These are phyloP conservation scores for Debaryomyces castellii DNA, from an alignment of 805 yeast species.

Conservation along the genomic window DNA sequence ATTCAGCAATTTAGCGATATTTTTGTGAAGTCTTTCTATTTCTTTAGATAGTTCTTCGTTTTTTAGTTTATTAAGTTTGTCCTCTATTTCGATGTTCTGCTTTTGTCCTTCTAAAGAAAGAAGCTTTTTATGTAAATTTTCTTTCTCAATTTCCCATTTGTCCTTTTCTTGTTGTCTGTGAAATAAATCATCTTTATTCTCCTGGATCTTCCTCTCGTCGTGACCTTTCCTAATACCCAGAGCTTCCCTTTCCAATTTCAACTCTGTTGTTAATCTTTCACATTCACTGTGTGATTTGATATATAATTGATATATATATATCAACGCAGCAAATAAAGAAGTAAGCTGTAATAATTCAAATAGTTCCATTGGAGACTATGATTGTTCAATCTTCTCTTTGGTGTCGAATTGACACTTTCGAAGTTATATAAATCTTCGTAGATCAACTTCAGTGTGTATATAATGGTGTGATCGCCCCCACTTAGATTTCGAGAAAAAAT, in stretches of 20 bases:
- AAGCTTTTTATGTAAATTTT: background rate
- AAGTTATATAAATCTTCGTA: background rate
- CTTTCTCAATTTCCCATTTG: background rate
- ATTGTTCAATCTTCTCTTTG: background rate
- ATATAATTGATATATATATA: background rate
- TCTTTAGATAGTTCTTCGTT: background rate
- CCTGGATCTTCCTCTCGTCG: background rate
- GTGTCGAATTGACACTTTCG: background rate
- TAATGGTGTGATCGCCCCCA: background rate
- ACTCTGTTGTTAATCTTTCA: background rate
- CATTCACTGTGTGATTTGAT: background rate
- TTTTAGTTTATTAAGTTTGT: background rate
- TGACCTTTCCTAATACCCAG: background rate
- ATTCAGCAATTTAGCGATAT: background rate
- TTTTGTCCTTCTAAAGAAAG: background rate
- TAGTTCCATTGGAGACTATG: background rate
- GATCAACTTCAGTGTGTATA: background rate
- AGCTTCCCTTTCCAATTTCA: background rate
- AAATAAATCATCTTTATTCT: background rate
- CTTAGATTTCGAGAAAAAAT: background rate
- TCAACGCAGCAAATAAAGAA: background rate
- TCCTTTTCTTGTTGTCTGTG: background rate
- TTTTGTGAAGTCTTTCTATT: slow-evolving; percentile 5
- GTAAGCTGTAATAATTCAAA: background rate
- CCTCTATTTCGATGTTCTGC: background rate